phyloP scores from a whole-genome alignment of 2,329 filamentous ascomycete species.

The Cercospora janseana region DNA sequence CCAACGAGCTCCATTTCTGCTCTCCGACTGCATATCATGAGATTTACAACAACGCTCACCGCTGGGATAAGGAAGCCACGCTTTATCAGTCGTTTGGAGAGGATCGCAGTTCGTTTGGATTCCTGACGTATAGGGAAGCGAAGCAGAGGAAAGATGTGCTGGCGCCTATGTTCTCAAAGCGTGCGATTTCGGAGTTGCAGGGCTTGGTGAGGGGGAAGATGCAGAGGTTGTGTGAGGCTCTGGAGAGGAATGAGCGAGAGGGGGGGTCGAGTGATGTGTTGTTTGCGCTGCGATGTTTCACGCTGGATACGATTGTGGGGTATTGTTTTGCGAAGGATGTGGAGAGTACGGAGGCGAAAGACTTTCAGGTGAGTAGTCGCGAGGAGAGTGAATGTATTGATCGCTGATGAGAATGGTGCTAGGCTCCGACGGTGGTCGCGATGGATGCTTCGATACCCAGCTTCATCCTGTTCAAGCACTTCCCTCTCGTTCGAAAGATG shows the following conservation, averaged over 20 bases:
- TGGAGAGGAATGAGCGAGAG: conserved; percentile 8
- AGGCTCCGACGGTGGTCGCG: conserved; percentile 44
- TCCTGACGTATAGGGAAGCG: conserved; percentile 41
- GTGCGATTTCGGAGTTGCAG: conserved; percentile 41
- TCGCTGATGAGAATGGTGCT: not conserved
- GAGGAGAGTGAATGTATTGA: not conserved
- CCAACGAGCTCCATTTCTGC: conserved; percentile 43
- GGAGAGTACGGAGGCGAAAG: conserved; percentile 40
- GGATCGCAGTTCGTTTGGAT: conserved; percentile 46
- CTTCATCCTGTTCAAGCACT: conserved; percentile 44
- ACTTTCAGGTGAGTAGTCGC: conserved; percentile 32
- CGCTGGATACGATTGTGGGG: conserved; percentile 42
- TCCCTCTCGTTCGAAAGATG: conserved; percentile 39
- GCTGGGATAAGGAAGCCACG: conserved; percentile 45
- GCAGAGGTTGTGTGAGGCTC: conserved; percentile 12
- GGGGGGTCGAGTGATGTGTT: conserved; percentile 32
- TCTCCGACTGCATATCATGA: conserved; percentile 45
- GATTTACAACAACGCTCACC: conserved; percentile 44
- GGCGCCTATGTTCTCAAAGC: conserved; percentile 43
- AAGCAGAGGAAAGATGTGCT: conserved; percentile 46
- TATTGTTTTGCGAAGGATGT: conserved; percentile 46
- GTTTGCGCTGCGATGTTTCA: conserved; percentile 39
- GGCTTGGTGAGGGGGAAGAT: conserved; percentile 40
- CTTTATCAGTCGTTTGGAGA: conserved; percentile 45
- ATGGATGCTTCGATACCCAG: conserved; percentile 42